Conservation (phyloP, 352 stramenopile species). For the Phytopythium chamaehyphon region DNA sequence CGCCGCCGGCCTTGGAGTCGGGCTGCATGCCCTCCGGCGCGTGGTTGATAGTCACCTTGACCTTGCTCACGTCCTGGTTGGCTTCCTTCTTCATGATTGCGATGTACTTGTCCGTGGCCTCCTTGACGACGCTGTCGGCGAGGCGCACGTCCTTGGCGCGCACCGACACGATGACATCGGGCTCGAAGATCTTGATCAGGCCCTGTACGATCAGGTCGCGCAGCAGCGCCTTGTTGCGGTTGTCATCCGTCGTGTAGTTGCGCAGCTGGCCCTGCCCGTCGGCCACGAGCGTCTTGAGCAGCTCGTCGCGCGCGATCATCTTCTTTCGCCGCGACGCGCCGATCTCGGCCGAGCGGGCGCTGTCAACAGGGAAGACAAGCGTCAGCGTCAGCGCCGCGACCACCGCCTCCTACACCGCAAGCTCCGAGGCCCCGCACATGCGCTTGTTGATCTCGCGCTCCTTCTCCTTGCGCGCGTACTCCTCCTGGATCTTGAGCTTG, state of each 20-base stretch:
- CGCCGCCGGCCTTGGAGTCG: conserved; percentile 71
- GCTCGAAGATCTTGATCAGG: conserved; percentile 98
- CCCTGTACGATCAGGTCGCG: conserved; percentile 97
- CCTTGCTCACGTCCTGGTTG: conserved; percentile 88
- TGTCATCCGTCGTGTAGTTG: conserved; percentile 53
- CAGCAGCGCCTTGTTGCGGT: conserved; percentile 93
- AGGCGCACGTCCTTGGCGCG: conserved; percentile 89
- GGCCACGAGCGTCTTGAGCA: conserved; percentile 82
- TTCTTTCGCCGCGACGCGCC: conserved; percentile 95
- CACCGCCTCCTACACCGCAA: too few relatives aligned
- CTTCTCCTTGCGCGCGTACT: conserved; percentile 98
- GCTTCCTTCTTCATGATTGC: conserved; percentile 87
- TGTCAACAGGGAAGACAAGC: conserved; percentile 9
- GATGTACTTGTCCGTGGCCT: conserved; percentile 84
- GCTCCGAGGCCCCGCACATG: conserved; percentile 66
- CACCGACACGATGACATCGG: conserved; percentile 91
- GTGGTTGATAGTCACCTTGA: conserved; percentile 90
- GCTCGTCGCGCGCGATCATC: conserved; percentile 92
- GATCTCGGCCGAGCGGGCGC: conserved; percentile 91
- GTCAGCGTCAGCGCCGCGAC: too few relatives aligned
- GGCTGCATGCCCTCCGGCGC: conserved; percentile 79
- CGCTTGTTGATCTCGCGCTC: conserved; percentile 94
- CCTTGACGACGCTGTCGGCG: conserved; percentile 84
- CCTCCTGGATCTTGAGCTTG: conserved; percentile 97
- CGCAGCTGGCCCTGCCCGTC: conserved; percentile 54